Evolutionary conservation across 179 eudicot genomes (phyloP), one percentile per base, ranked within the genome.

Genomic region (Amaranthus tricolor): DNA sequence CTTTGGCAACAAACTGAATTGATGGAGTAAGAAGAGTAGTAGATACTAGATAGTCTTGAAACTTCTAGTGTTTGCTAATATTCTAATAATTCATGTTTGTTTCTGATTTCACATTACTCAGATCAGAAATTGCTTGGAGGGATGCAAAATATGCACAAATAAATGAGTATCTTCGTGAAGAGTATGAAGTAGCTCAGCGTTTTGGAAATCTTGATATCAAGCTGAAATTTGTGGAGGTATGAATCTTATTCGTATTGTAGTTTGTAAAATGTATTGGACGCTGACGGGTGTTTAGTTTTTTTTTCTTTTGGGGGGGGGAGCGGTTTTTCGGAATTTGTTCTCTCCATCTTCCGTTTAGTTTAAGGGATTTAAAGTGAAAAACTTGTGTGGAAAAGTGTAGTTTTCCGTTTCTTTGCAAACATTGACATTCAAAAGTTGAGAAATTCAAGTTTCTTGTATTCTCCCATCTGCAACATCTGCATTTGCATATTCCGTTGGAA

Each of bases 61-160:
- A 52, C 58, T 51, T 52, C 5, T 48, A 49, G 48, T 52, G 9
- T 68, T 68, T 24, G 47, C 47, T 68, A n/a, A 68, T 76, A 45
- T 53, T 45, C 48, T 50, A 69, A 47, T 12, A 11, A 66, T 62
- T 48, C 21, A 51, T 63, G 10, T 72, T 60, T 14, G 19, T 71
- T 72, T 68, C 24, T 55, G 15, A 77, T 76, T 14, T 76, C 10
- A 14, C 48, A 47, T 63, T 63, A 53, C 60, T 74, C 87, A 94
- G 98, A 85, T 94, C 98, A 52, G 98, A 94, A 86, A 94, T 94
- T 84, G 98, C 98, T 76, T 92, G 97, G 98, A 89, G 96, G 75
- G 90, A 89, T 56, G 97, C 98, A 57, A 94, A 89, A 81, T 94
- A 90, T 74, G 96, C 97, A 4, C 87, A 83, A 75, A 90, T 94